Base-by-base conservation (phyloP, 1,284 basidiomycete genomes). In the Malassezia caprae region DNA sequence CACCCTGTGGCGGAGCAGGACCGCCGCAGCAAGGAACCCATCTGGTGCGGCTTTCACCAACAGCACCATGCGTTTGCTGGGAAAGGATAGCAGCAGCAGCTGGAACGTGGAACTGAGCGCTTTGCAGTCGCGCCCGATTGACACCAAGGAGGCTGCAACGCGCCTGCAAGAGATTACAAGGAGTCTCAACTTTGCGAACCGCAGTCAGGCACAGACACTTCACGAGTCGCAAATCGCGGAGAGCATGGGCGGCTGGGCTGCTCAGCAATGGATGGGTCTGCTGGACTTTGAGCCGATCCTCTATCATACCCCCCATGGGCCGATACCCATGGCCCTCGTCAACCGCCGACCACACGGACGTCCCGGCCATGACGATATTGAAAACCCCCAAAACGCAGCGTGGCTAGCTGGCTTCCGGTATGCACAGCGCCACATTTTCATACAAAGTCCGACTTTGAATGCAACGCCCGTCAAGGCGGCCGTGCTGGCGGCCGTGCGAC, bases 341-440 rank as follows among this genome's bases (percentile, higher is more conserved):
- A 86, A 84, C 67, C 81, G 86, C 15, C 78, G 80, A 42, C 84
- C 84, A 0, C 82, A 82, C 63, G 84, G 84, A 55, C 80, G 77
- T 73, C 80, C 79, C 1, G 79, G 78, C 2, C 80, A 81, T 62
- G 78, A 76, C 34, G 80, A 83, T 63, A 79, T 82, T 28, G 75
- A 79, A 27, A 82, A 82, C 54, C 83, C 85, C 1, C 86, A 88
- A 71, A 83, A 85, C 56, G 81, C 81, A 1, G 85, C 85, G 2
- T 87, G 85, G 85, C 78, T 87, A 26, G 82, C 84, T 8, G 85
- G 80, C 0, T 80, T 86, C 68, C 78, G 81, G 45, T 82, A 84
- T 61, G 85, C 86, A 12, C 76, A 81, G 70, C 79, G 79, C 63
- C 81, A 78, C 58, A 79, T 87, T n/a, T 86, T 88, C 72, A 83